Evolutionary conservation across 805 yeast species (phyloP).

Genomic region (Kluyveromyces siamensis): DNA sequence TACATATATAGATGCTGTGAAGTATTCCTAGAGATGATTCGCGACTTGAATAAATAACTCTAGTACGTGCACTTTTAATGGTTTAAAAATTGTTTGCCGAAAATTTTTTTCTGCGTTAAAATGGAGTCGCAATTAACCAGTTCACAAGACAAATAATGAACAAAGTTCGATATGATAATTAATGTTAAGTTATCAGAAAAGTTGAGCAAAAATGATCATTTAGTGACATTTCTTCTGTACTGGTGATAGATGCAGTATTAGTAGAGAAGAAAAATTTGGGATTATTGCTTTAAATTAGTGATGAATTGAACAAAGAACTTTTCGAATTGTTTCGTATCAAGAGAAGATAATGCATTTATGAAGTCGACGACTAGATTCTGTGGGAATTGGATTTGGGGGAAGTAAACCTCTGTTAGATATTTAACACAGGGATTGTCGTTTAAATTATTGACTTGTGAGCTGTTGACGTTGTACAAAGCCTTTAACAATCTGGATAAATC

Average conservation of each 20-base stretch:
- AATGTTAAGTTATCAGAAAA: too few species aligned
- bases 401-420: constrained; percentile 43
- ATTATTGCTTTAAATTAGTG: constrained; percentile 4
- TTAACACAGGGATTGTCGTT: constrained; percentile 26
- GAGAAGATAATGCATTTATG: constrained; percentile 45
- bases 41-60: not conserved
- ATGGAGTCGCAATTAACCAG: not conserved
- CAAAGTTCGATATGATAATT: too few species aligned
- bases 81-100: not conserved
- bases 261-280: too few species aligned
- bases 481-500: constrained; percentile 68
- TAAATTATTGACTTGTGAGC: constrained; percentile 10
- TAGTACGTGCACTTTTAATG: not conserved
- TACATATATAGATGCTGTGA: not conserved
- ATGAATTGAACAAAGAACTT: constrained; percentile 53
- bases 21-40: not conserved
- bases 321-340: constrained; percentile 56
- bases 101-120: not conserved
- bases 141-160: too few species aligned
- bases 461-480: constrained; percentile 39
- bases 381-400: constrained; percentile 50
- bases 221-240: too few species aligned
- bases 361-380: constrained; percentile 51
- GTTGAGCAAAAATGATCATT: too few species aligned
- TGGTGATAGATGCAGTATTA: too few species aligned